Evolutionary conservation across 2,329 filamentous ascomycete genomes (phyloP), one percentile per base, ranked within the genome.

Genomic region (Xylaria arbuscula): DNA sequence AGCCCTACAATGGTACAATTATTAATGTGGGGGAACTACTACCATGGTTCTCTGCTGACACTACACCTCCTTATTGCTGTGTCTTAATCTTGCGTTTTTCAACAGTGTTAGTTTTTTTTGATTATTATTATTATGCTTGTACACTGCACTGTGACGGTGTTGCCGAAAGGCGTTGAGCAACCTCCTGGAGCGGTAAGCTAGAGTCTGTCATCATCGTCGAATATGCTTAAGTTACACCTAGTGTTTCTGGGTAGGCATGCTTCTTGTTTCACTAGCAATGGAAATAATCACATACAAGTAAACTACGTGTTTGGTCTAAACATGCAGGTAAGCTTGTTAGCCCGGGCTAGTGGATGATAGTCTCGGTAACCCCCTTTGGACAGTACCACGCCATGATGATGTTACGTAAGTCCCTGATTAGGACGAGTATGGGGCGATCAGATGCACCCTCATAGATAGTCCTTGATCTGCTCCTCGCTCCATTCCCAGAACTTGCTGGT

Each of bases 261-360:
- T 10, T 22, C 42, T 6, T 9, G 45, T 42, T 15, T 45, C 19
- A 9, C 45, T 47, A 47, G 45, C 45, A 47, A 22, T 22, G 36
- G 13, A 22, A 9, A 19, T 47, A 47, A 9, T 10, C n/a, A 19
- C n/a, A 19, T 7, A n/a, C n/a, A n/a, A n/a, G n/a, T n/a, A 10
- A 38, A 9, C 36, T 38, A 13, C 36, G 9, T 38, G 13, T 2
- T 2, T 38, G 9, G 13, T 9, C 2, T 38, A 38, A 13, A 13
- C 45, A 47, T 47, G 45, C 45, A 47, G 19, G n/a, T 47, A 47
- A 47, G 45, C 45, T 47, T 47, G 17, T n/a, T 47, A 47, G 45
- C 3, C 45, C 19, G n/a, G n/a, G 8, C n/a, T 47, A 47, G 45
- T 7, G 36, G 36, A 10, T 10, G 36, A 9, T 10, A 38, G 36